A percentile compares a stretch with the other conserved stretches of the same genome.
These are phyloP conservation scores for Eucommia ulmoides DNA, from an alignment of 257 asterid species.

Conservation along the genomic window DNA sequence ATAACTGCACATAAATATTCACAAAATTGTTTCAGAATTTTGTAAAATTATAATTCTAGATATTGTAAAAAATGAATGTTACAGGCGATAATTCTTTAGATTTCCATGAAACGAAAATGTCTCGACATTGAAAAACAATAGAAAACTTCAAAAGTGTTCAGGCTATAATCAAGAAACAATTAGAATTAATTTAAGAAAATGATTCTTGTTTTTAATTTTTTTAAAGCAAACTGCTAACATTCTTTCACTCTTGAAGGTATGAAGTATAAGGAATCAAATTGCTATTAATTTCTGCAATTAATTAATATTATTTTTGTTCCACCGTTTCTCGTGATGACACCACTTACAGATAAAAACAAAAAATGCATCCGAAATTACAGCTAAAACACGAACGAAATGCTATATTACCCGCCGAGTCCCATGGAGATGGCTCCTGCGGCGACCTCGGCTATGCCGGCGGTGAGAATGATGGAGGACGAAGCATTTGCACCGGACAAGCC, in stretches of 20 bases:
- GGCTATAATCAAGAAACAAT: too few relatives aligned
- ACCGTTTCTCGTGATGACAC: not conserved
- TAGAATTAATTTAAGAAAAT: too few relatives aligned
- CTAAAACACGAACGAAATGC: not conserved
- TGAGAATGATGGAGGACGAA: constrained; percentile 74
- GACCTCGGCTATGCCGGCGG: constrained; percentile 92
- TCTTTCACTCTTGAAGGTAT: too few relatives aligned
- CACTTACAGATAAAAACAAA: not conserved
- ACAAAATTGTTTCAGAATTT: not conserved
- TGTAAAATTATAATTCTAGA: too few relatives aligned
- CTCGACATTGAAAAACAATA: too few relatives aligned
- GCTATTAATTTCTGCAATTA: not conserved
- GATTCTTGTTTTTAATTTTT: too few relatives aligned
- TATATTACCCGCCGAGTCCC: constrained; percentile 92
- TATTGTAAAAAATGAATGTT: too few relatives aligned
- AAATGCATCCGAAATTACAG: not conserved
- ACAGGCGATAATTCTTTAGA: too few relatives aligned
- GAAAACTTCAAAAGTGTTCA: too few relatives aligned
- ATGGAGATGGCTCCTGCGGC: constrained; percentile 98
- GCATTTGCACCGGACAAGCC: constrained; percentile 95
- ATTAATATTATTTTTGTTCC: not conserved
- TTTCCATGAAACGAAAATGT: too few relatives aligned
- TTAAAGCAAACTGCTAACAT: too few relatives aligned
- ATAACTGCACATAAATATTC: constrained; percentile 22
- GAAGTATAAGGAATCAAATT: not conserved